Evolutionary conservation across 345 rosid species (phyloP), one percentile per base, ranked within the genome.

Genomic region (Erucastrum elatum): DNA sequence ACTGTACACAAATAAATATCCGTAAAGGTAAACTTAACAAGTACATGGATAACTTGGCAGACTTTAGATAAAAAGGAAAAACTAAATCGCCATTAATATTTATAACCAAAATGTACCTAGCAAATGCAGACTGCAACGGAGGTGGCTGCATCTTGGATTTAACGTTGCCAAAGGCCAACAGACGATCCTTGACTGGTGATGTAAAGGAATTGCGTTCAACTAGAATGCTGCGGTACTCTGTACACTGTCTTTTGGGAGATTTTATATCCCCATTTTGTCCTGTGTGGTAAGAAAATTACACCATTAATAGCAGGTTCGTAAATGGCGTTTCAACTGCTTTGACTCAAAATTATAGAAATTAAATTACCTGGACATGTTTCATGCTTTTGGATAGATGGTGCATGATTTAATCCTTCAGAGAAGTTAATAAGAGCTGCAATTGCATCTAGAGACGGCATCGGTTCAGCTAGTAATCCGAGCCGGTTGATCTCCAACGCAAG

Each of bases 241-340:
- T 75, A 79, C 87, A 85, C 1, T 26, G 74, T 78, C 87, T 89
- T 80, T 90, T 90, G 11, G 97, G 97, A 4, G 97, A 92, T 80
- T 85, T 88, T n/a, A 87, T 84, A 81, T 89, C 99, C 21, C 93
- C 93, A 84, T 90, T 89, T 83, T 90, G 96, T 75, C 99, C 98
- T 95, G 84, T 72, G 82, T 67, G 80, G 66, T 62, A 80, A 46
- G 65, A 62, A 60, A 41, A 77, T 21, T 21, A 21, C 21, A 21
- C 21, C 21, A 21, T 21, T 21, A 21, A 21, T 21, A 21, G 21
- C 21, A 21, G 21, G 21, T 21, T 21, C 21, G 21, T 21, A 56
- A 70, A 7, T 13, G 34, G 31, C 2, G 4, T 39, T n/a, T 65
- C 59, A 66, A 62, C 17, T 29, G 15, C n/a, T 75, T 62, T 10